Evolutionary conservation across 768 basidiomycete species (phyloP).

Genomic region (Aureoboletus auriporus): DNA sequence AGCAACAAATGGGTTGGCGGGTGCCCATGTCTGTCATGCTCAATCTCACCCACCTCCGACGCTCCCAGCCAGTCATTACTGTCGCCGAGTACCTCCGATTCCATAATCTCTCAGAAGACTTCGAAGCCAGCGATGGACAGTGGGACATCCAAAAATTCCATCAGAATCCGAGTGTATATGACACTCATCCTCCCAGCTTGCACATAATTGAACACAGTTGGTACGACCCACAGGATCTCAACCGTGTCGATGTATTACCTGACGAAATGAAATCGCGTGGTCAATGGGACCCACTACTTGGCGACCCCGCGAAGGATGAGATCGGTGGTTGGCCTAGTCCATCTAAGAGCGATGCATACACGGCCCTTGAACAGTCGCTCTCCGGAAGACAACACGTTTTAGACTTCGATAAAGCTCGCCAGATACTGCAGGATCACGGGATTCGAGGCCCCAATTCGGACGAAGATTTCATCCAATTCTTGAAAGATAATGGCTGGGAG

Average conservation of each 20-base stretch:
- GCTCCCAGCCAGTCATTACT: slow-evolving; percentile 36
- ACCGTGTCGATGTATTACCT: slow-evolving; percentile 36
- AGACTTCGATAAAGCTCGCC: slow-evolving; percentile 22
- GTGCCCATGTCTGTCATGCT: slow-evolving; percentile 38
- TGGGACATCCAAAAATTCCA: slow-evolving; percentile 37
- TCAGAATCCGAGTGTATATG: slow-evolving; percentile 24
- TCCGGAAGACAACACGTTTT: slow-evolving; percentile 18
- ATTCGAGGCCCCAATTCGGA: slow-evolving; percentile 20
- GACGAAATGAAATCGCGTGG: slow-evolving; percentile 31
- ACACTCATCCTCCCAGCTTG: slow-evolving; percentile 24
- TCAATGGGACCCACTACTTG: slow-evolving; percentile 21
- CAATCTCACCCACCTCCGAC: slow-evolving; percentile 39
- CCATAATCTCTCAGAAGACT: slow-evolving; percentile 31
- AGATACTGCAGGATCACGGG: slow-evolving; percentile 11
- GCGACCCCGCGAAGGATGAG: slow-evolving; percentile 10
- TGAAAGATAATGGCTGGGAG: slow-evolving; percentile 35
- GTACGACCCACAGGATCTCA: slow-evolving; percentile 35
- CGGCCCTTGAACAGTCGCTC: slow-evolving; percentile 15
- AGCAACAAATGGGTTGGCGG: slow-evolving; percentile 34
- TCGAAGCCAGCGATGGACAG: slow-evolving; percentile 35
- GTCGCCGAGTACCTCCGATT: slow-evolving; percentile 41
- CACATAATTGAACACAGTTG: slow-evolving; percentile 36
- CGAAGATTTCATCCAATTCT: slow-evolving; percentile 24
- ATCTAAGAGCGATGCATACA: slow-evolving; percentile 17
- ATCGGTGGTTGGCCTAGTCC: slow-evolving; percentile 22